A percentile compares a stretch with the other conserved stretches of the same genome.
Conservation (phyloP, 2,329 filamentous ascomycete genomes). For the Beauveria scarabaeidicola region DNA sequence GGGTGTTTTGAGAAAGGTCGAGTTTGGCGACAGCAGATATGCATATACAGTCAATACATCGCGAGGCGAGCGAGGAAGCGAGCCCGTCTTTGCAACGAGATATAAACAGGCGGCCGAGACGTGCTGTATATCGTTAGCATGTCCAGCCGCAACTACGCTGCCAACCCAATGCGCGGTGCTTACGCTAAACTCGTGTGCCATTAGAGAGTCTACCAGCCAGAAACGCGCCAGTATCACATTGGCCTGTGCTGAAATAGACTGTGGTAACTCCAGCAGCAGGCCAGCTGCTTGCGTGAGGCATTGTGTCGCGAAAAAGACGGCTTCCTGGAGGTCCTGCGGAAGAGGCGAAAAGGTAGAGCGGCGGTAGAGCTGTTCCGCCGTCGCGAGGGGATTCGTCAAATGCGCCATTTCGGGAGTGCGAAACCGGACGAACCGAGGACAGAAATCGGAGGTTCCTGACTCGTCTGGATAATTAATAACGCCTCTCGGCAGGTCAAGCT, state of each 20-base stretch:
- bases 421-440: not conserved
- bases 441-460: not conserved
- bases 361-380: slow-evolving; percentile 58
- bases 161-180: slow-evolving; percentile 10
- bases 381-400: slow-evolving; percentile 64
- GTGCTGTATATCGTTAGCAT: slow-evolving; percentile 43
- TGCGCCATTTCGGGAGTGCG: slow-evolving; percentile 38
- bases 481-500: not conserved
- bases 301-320: slow-evolving; percentile 62
- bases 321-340: slow-evolving; percentile 61
- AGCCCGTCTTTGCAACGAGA: slow-evolving; percentile 73
- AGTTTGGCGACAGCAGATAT: slow-evolving; percentile 61
- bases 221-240: slow-evolving; percentile 76
- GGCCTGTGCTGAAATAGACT: slow-evolving; percentile 77
- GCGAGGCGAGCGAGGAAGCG: slow-evolving; percentile 65
- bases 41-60: slow-evolving; percentile 79
- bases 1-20: slow-evolving; percentile 42
- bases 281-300: slow-evolving; percentile 70
- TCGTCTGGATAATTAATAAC: not conserved
- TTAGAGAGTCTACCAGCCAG: slow-evolving; percentile 55
- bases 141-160: not conserved
- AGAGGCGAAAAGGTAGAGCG: slow-evolving; percentile 48
- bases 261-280: slow-evolving; percentile 72
- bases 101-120: slow-evolving; percentile 76
- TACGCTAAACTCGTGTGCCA: slow-evolving; percentile 50